These are phyloP conservation scores for Dalbergia oliveri DNA, from an alignment of 306 rosid species.

Conservation along the genomic window DNA sequence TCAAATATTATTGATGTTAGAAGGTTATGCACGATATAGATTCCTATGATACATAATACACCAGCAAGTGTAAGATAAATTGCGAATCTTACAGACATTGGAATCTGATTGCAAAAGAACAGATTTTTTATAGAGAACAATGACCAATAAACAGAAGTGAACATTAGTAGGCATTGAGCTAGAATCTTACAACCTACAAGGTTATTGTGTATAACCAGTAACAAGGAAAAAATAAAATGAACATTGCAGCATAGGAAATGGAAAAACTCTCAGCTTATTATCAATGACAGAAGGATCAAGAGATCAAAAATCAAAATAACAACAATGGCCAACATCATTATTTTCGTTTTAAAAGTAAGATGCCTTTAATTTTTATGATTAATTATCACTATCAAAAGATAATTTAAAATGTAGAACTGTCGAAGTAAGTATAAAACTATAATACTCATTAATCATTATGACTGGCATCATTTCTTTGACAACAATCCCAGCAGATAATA, in stretches of 20 bases:
- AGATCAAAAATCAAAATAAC: background rate
- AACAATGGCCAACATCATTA: slow-evolving; percentile 16
- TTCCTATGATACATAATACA: slow-evolving; percentile 31
- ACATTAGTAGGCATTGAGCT: slow-evolving; percentile 11
- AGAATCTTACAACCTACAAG: background rate
- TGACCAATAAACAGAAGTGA: slow-evolving; percentile 6
- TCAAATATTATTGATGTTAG: slow-evolving; percentile 37
- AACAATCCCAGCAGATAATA: slow-evolving; percentile 4
- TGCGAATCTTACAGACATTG: slow-evolving; percentile 5
- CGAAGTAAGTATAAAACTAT: background rate
- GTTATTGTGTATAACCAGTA: slow-evolving; percentile 20
- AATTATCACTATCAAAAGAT: background rate
- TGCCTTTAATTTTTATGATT: slow-evolving; percentile 8
- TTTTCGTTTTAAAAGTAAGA: slow-evolving; percentile 21
- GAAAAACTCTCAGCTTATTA: slow-evolving; percentile 12
- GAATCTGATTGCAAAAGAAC: slow-evolving; percentile 16
- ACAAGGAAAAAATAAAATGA: background rate
- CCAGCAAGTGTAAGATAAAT: slow-evolving; percentile 13
- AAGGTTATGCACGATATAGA: background rate
- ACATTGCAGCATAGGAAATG: slow-evolving; percentile 7
- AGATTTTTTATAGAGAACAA: background rate
- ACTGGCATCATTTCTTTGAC: slow-evolving; percentile 13
- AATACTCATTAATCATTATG: slow-evolving; percentile 7
- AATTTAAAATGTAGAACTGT: background rate
- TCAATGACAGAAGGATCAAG: slow-evolving; percentile 4